A percentile compares a stretch with the other conserved stretches of the same genome.
Conservation (phyloP, 2,329 filamentous ascomycete species). For the Fusarium tanahbumbuense region DNA sequence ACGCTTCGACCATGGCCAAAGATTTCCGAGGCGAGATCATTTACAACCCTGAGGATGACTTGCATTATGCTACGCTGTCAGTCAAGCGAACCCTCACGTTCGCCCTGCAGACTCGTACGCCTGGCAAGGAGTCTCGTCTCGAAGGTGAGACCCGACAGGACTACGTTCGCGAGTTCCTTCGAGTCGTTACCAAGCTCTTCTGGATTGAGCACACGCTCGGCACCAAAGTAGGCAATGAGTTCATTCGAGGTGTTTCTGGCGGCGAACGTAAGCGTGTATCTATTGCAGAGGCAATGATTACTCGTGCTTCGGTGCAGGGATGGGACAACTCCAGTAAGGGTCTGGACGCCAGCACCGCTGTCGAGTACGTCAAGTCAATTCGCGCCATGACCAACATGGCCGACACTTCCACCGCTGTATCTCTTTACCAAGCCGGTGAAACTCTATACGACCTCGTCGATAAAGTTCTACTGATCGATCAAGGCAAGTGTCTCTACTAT, state of each 20-base stretch:
- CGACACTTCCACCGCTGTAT: conserved; percentile 75
- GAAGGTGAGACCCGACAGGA: conserved; percentile 70
- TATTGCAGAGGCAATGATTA: conserved; percentile 75
- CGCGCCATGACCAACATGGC: conserved; percentile 77
- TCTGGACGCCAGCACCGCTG: conserved; percentile 76
- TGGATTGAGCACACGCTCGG: conserved; percentile 76
- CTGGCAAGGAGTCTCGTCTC: conserved; percentile 59
- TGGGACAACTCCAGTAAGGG: conserved; percentile 82
- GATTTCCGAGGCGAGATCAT: conserved; percentile 72
- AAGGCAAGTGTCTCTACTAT: conserved; percentile 79
- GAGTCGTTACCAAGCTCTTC: conserved; percentile 76
- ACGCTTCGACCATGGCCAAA: conserved; percentile 59
- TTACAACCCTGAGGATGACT: conserved; percentile 75
- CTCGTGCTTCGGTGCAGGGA: conserved; percentile 71
- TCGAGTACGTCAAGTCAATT: conserved; percentile 75
- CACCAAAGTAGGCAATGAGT: conserved; percentile 77
- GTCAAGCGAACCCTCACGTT: conserved; percentile 75
- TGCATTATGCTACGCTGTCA: conserved; percentile 76
- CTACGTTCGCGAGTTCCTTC: conserved; percentile 63
- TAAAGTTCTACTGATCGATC: conserved; percentile 79
- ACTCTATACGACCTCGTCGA: conserved; percentile 76
- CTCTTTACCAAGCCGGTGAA: conserved; percentile 78
- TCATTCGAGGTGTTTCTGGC: conserved; percentile 71
- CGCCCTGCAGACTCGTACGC: conserved; percentile 73
- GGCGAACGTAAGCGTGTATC: conserved; percentile 79